These are phyloP conservation scores for Psilocybe cubensis DNA, from an alignment of 768 basidiomycete species.

Conservation along the genomic window DNA sequence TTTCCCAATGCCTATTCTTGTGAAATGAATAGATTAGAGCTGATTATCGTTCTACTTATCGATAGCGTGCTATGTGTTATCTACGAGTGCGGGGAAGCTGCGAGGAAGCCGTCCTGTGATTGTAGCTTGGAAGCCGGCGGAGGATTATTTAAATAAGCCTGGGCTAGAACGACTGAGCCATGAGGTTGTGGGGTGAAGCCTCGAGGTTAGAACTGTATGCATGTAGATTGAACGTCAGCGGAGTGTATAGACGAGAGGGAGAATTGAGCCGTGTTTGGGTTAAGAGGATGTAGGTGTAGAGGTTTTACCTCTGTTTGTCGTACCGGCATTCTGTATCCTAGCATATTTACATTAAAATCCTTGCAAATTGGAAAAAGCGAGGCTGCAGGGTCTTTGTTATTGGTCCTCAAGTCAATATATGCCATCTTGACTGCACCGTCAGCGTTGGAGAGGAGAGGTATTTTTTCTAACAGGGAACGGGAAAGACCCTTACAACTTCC, in stretches of 20 bases:
- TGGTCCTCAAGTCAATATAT: too few species aligned
- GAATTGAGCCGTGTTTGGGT: background rate
- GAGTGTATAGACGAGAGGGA: background rate
- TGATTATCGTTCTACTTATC: background rate
- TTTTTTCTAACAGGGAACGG: too few species aligned
- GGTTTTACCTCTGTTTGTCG: background rate
- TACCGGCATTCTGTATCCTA: background rate
- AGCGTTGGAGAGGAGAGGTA: too few species aligned
- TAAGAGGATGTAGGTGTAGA: background rate
- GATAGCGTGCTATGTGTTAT: background rate
- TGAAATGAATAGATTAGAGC: background rate
- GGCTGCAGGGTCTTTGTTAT: background rate
- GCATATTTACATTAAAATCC: background rate
- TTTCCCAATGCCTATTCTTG: background rate
- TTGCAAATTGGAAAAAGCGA: background rate
- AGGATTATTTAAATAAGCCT: background rate
- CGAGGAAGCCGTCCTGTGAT: background rate
- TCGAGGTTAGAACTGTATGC: background rate
- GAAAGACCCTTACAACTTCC: too few species aligned
- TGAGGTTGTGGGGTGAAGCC: background rate
- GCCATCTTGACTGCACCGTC: too few species aligned
- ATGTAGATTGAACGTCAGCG: background rate
- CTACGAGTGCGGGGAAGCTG: background rate
- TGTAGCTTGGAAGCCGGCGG: background rate
- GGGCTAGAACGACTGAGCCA: background rate